phyloP scores from a whole-genome alignment of 345 rosid species.

The Kernera saxatilis region DNA sequence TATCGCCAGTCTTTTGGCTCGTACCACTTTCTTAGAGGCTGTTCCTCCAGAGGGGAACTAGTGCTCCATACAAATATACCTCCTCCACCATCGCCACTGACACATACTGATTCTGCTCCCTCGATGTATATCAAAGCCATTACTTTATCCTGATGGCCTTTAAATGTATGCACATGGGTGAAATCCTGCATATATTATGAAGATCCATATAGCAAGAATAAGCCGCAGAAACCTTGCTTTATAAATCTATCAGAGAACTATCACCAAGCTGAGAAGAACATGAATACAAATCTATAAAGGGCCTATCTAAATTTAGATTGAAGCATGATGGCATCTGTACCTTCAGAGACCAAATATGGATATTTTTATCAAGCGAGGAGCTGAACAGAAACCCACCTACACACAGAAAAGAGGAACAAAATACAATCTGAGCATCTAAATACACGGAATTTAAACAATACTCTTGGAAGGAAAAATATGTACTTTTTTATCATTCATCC shows the following conservation, averaged over 20 bases:
- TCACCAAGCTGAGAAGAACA: background rate
- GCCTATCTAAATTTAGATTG: background rate
- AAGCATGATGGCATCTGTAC: slow-evolving; percentile 31
- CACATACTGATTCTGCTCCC: slow-evolving; percentile 59
- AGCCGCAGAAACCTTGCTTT: background rate
- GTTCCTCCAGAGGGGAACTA: slow-evolving; percentile 45
- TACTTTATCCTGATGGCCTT: slow-evolving; percentile 84
- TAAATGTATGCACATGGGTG: slow-evolving; percentile 69
- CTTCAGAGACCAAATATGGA: slow-evolving; percentile 85
- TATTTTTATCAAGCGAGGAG: slow-evolving; percentile 76
- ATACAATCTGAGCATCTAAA: slow-evolving; percentile 10
- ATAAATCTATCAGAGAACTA: slow-evolving; percentile 7
- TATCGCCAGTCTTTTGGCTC: slow-evolving; percentile 95
- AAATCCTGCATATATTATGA: slow-evolving; percentile 55
- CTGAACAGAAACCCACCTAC: slow-evolving; percentile 79
- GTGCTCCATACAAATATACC: slow-evolving; percentile 80
- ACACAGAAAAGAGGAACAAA: slow-evolving; percentile 24
- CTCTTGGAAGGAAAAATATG: background rate
- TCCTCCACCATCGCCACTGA: slow-evolving; percentile 84
- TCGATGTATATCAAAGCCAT: slow-evolving; percentile 63
- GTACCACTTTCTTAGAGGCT: slow-evolving; percentile 71
- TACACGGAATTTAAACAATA: background rate
- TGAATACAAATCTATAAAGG: background rate
- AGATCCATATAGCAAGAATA: background rate
- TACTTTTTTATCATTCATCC: background rate